These are phyloP conservation scores for Amanita pseudoporphyria DNA, from an alignment of 768 basidiomycete species.

Conservation along the genomic window DNA sequence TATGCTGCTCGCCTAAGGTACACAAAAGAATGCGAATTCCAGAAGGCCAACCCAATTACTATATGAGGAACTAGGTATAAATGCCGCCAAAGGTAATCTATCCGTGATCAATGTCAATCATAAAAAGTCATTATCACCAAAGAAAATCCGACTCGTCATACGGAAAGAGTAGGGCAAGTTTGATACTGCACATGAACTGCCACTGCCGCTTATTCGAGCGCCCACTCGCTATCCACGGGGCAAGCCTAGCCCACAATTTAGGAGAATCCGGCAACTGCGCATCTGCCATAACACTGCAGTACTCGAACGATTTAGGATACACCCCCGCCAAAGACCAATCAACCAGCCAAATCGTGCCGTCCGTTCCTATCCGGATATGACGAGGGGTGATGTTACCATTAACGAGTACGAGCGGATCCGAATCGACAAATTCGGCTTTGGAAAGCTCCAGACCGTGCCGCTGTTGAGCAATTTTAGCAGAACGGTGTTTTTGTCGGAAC, in stretches of 20 bases:
- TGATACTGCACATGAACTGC: constrained; percentile 1
- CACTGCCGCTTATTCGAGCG: not conserved
- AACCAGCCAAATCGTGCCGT: constrained; percentile 15
- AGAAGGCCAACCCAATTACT: no score
- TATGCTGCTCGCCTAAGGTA: no score
- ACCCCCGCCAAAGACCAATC: constrained; percentile 15
- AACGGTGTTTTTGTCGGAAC: constrained; percentile 8
- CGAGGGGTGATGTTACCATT: constrained; percentile 14
- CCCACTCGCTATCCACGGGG: not conserved
- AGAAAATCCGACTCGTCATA: constrained; percentile 3
- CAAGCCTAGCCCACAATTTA: not conserved
- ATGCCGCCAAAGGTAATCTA: no score
- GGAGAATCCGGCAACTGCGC: not conserved
- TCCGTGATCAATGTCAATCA: no score
- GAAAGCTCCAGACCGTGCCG: constrained; percentile 6
- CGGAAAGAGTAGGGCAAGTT: not conserved
- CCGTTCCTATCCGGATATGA: constrained; percentile 14
- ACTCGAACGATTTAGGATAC: constrained; percentile 13
- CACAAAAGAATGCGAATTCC: no score
- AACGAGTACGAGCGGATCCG: constrained; percentile 15
- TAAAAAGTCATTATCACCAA: not conserved
- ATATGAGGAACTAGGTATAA: no score
- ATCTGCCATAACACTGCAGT: constrained; percentile 5
- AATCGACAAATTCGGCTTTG: constrained; percentile 10
- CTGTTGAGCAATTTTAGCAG: not conserved